phyloP scores from a whole-genome alignment of 345 rosid species.

The Euphorbia peplus region DNA sequence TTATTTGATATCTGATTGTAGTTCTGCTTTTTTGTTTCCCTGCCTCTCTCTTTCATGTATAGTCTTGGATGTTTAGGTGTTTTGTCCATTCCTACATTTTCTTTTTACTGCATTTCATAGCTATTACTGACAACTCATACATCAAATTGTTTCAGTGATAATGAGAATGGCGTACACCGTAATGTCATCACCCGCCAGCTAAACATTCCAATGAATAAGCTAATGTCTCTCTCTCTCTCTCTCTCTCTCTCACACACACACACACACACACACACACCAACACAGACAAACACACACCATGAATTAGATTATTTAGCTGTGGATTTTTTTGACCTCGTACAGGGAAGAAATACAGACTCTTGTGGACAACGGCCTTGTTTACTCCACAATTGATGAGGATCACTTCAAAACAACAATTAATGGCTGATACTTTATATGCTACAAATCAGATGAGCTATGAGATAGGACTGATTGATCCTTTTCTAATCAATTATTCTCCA shows the following conservation, averaged over 20 bases:
- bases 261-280: background rate
- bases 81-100: background rate
- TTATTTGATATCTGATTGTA: constrained; percentile 13
- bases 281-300: background rate
- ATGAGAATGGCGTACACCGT: constrained; percentile 61
- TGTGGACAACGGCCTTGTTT: constrained; percentile 53
- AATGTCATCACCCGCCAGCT: constrained; percentile 56
- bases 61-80: background rate
- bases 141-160: constrained; percentile 34
- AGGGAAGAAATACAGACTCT: constrained; percentile 66
- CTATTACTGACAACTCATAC: background rate
- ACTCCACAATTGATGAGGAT: constrained; percentile 60
- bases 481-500: background rate
- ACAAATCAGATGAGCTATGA: background rate
- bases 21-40: background rate
- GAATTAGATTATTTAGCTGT: background rate
- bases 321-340: constrained; percentile 24
- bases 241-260: constrained; percentile 8
- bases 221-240: constrained; percentile 45
- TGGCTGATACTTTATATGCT: constrained; percentile 33
- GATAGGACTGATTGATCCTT: background rate
- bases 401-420: constrained; percentile 64
- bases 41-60: too few species aligned
- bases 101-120: background rate
- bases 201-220: constrained; percentile 49